Conservation (phyloP, 2,329 filamentous ascomycete genomes). For the Aspergillus persii region DNA sequence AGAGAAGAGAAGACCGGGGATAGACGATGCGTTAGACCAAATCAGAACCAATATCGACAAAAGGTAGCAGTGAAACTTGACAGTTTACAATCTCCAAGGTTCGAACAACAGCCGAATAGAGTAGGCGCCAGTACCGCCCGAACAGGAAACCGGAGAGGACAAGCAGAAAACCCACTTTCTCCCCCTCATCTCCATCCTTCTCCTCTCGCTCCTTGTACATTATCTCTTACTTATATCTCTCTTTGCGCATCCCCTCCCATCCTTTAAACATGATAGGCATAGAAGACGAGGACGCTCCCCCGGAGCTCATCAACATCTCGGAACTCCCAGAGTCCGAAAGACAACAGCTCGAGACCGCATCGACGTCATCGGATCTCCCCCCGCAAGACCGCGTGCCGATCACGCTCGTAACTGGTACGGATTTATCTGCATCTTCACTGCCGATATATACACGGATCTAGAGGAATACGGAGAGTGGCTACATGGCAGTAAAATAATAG, state of each 20-base stretch:
- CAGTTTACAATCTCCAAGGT: too few relatives aligned
- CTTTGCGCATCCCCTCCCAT: neutral
- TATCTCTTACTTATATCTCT: neutral
- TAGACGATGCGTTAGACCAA: neutral
- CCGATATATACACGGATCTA: neutral
- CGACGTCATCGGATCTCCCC: slow-evolving; percentile 25
- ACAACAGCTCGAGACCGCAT: slow-evolving; percentile 22
- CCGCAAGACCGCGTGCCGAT: slow-evolving; percentile 46
- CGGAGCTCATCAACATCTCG: slow-evolving; percentile 43
- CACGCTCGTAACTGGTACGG: slow-evolving; percentile 50
- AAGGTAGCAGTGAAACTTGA: too few relatives aligned
- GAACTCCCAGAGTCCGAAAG: slow-evolving; percentile 26
- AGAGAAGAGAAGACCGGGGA: neutral
- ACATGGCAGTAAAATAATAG: too few relatives aligned
- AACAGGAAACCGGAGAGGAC: neutral
- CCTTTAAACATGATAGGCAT: slow-evolving; percentile 10
- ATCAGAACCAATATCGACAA: too few relatives aligned
- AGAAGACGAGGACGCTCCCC: slow-evolving; percentile 46
- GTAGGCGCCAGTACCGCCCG: neutral
- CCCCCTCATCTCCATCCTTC: neutral
- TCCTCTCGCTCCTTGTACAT: neutral
- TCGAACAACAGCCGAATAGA: neutral
- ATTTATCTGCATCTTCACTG: too few relatives aligned
- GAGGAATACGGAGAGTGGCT: too few relatives aligned
- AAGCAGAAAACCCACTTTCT: neutral